Base-by-base conservation (phyloP, 1,139 yeast genomes). In the Diutina mesorugosa region DNA sequence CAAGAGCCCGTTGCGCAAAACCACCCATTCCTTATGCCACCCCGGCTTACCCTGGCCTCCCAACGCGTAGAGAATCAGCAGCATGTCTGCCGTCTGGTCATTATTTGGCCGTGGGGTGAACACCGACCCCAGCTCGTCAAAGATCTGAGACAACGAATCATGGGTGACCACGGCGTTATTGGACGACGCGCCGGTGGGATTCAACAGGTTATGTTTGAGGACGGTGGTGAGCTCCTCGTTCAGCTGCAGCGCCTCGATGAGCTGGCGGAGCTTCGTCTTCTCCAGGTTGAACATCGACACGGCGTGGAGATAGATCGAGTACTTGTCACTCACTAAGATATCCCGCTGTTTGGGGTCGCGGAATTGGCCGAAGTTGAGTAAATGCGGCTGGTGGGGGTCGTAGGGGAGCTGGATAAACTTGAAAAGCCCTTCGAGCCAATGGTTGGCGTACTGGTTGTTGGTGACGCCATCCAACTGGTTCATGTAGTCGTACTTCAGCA, bases 11-110 rank as follows among this genome's bases (percentile, higher is more conserved):
- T 81, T 80, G 21, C 79, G 79, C 56, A 89, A 72, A 0, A 84
- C 90, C 1, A 90, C 89, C 95, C 96, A 88, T 68, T 87, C 91
- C 64, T 89, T 89, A 68, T 90, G 96, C 97, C 96, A 90, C 2
- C 89, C 88, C 41, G 80, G 82, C 62, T 85, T 87, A 10, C 88
- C 87, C 59, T 84, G 83, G 1, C 90, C 90, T 1, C 89, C 85
- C 47, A 83, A 73, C 0, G 88, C 81, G 74, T 85, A 84, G 16
- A 86, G 67, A 28, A 86, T 75, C 0, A 91, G 91, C 54, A 76
- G 68, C 58, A 71, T 72, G 57, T 74, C 77, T 4, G 71, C 63
- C 9, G 63, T 65, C 53, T 67, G 69, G 55, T 68, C 61, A 21
- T 53, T 59, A 4, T 54, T 32, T 52, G 54, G n/a, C 8, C 12